A percentile compares a stretch with the other conserved stretches of the same genome.
Conservation (phyloP, 345 rosid species). For the Pelargonium nanum region DNA sequence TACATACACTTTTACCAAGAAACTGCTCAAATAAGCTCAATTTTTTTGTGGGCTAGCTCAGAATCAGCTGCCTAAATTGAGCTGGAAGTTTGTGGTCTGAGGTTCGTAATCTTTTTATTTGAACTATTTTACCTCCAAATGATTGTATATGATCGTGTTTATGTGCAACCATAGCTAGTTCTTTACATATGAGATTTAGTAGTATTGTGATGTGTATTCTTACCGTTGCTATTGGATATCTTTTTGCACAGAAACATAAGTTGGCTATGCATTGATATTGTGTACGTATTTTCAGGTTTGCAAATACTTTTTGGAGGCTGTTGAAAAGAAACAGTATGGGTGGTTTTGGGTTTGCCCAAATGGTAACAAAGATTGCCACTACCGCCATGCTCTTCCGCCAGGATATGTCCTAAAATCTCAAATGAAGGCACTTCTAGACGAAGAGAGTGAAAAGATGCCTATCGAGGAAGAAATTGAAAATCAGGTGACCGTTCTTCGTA, state of each 20-base stretch:
- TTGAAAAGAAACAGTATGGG: slow-evolving; percentile 94
- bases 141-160: too few species aligned
- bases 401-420: slow-evolving; percentile 9
- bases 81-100: neutral
- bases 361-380: slow-evolving; percentile 70
- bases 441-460: too few species aligned
- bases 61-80: neutral
- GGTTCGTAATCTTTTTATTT: neutral
- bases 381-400: too few species aligned
- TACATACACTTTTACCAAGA: too few species aligned
- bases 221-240: neutral
- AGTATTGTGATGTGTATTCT: neutral
- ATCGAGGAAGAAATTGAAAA: slow-evolving; percentile 67
- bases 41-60: neutral
- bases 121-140: neutral
- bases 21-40: neutral
- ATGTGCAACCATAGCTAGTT: neutral
- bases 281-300: slow-evolving; percentile 46
- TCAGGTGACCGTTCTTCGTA: slow-evolving; percentile 36
- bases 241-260: neutral
- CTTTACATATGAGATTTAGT: neutral
- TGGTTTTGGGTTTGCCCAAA: slow-evolving; percentile 97
- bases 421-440: too few species aligned
- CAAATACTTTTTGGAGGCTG: slow-evolving; percentile 90
- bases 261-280: slow-evolving; percentile 8